phyloP scores from a whole-genome alignment of 2,329 filamentous ascomycete genomes.

The Colletotrichum trifolii region DNA sequence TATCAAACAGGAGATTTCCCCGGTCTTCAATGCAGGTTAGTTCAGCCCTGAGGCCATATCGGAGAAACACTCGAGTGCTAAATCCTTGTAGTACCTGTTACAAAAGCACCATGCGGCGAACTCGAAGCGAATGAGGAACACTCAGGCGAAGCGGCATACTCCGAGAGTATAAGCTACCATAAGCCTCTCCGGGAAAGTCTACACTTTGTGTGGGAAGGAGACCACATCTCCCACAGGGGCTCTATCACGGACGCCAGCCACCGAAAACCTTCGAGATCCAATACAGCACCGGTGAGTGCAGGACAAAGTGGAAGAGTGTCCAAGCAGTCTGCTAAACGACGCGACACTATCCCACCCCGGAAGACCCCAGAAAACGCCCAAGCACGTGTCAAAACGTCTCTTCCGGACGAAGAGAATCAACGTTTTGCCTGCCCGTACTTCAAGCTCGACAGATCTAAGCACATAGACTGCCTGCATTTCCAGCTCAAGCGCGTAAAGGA shows the following conservation, averaged over 20 bases:
- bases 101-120: too few relatives aligned
- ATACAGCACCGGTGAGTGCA: neutral
- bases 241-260: neutral
- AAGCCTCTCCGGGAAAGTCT: too few relatives aligned
- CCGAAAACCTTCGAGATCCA: neutral
- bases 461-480: conserved; percentile 7
- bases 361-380: neutral
- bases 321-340: neutral
- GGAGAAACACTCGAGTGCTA: too few relatives aligned
- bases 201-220: neutral
- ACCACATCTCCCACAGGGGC: neutral
- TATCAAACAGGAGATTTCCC: too few relatives aligned
- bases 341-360: neutral
- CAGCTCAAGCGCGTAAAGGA: conserved; percentile 7
- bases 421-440: conserved; percentile 5
- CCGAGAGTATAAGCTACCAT: too few relatives aligned
- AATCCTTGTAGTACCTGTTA: too few relatives aligned
- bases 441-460: neutral
- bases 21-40: too few relatives aligned
- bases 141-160: too few relatives aligned
- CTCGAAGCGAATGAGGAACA: too few relatives aligned
- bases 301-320: neutral
- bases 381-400: neutral
- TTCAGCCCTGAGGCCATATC: too few relatives aligned
- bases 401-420: neutral